Conservation (phyloP, 179 eudicot species). For the Patellifolia procumbens region DNA sequence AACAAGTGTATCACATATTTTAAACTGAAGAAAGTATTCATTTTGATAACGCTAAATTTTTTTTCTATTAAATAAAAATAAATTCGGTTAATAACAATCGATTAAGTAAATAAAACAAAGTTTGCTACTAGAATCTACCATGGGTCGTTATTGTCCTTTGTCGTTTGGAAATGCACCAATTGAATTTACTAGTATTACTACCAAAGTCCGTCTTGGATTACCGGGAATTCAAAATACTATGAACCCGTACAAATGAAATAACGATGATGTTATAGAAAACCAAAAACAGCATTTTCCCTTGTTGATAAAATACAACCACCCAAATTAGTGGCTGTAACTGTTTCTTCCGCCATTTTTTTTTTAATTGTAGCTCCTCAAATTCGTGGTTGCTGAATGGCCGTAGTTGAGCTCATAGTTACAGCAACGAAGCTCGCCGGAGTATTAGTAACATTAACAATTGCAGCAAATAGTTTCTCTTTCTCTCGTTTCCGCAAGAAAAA, state of each 20-base stretch:
- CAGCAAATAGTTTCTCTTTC: slow-evolving; percentile 76
- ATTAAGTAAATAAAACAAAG: too few relatives aligned
- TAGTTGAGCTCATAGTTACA: slow-evolving; percentile 45
- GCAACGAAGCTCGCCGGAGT: slow-evolving; percentile 92
- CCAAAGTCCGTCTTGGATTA: not conserved
- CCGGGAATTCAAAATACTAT: not conserved
- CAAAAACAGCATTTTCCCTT: not conserved
- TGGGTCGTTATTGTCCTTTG: too few relatives aligned
- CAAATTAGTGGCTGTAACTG: not conserved
- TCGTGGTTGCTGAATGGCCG: slow-evolving; percentile 37
- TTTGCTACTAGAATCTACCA: too few relatives aligned
- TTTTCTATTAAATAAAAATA: too few relatives aligned
- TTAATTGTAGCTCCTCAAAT: not conserved
- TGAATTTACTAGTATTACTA: too few relatives aligned
- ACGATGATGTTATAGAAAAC: not conserved
- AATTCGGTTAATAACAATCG: too few relatives aligned
- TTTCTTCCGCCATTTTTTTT: not conserved
- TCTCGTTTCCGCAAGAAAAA: slow-evolving; percentile 71
- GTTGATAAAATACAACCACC: not conserved
- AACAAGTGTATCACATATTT: too few relatives aligned
- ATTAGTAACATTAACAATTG: slow-evolving; percentile 57
- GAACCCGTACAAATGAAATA: not conserved
- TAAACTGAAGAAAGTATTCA: too few relatives aligned
- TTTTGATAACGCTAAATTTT: too few relatives aligned
- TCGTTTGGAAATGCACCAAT: too few relatives aligned